A percentile compares a stretch with the other conserved stretches of the same genome.
Conservation (phyloP, 176 grass and related monocot species). For the Oryza longistaminata region DNA sequence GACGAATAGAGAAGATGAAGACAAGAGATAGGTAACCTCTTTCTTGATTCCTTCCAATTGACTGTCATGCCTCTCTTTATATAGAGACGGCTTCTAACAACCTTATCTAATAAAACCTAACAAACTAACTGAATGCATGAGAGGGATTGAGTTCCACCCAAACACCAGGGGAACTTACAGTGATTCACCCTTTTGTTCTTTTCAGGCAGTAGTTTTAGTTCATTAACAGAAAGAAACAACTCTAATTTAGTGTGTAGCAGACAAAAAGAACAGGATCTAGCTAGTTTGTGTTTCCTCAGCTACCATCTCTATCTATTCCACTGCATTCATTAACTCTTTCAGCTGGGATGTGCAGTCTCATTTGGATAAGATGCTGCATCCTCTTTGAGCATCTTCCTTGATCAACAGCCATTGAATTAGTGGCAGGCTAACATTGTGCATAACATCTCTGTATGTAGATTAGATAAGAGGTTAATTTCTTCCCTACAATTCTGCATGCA, state of each 20-base stretch:
- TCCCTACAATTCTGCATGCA: constrained; percentile 30
- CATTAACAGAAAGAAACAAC: background rate
- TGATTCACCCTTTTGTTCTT: background rate
- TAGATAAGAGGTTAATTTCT: constrained; percentile 6
- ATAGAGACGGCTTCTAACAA: too few relatives aligned
- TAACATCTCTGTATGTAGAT: constrained; percentile 26
- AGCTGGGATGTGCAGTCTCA: background rate
- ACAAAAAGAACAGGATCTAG: background rate
- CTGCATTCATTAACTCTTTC: background rate
- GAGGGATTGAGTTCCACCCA: background rate
- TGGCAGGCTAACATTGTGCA: background rate
- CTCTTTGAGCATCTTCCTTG: constrained; percentile 5
- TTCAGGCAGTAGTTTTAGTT: background rate
- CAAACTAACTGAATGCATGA: too few relatives aligned
- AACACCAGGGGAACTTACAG: background rate
- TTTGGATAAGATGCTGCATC: constrained; percentile 18
- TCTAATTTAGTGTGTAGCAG: background rate
- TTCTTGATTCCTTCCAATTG: too few relatives aligned
- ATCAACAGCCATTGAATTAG: constrained; percentile 7
- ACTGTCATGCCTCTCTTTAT: too few relatives aligned
- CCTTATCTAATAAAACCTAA: too few relatives aligned
- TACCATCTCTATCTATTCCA: background rate
- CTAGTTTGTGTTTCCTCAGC: background rate
- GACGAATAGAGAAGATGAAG: too few relatives aligned
- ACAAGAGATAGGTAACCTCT: too few relatives aligned